Evolutionary conservation across 2,329 filamentous ascomycete species (phyloP), one percentile per base, ranked within the genome.

Genomic region (Fusarium sp.): DNA sequence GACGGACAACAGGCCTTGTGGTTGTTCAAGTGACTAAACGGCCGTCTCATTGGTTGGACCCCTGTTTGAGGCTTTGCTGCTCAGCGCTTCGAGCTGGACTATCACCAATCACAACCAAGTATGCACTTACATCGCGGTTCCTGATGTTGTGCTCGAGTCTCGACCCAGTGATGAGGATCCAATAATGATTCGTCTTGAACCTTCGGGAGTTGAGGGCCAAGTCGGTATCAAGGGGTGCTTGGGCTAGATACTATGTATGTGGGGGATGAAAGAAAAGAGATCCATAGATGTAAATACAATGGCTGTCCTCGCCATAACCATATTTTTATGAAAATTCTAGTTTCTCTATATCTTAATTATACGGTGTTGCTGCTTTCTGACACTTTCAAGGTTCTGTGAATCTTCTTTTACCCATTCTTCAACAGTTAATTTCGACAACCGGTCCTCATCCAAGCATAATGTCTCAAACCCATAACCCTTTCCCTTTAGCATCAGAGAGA

Each of bases 401-500:
- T 55, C 65, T 31, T 54, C 40, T 41, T 56, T 42, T 51, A 42
- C 20, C 37, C n/a, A 30, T 53, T 42, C 18, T 49, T 36, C 51
- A 58, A 34, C 40, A 55, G 41, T 28, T 53, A 57, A 57, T 42
- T 41, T 23, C 40, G 38, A 42, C 34, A 53, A 30, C 37, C 49
- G 15, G 34, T 31, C 31, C 47, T 20, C 44, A 52, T 49, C 61
- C 53, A 42, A 51, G 42, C 62, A 74, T 52, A 65, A 85, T 85
- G 81, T 75, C 82, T 41, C 72, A 82, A 53, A 80, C 80, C 33
- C 74, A 74, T 8, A 68, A 75, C 33, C 57, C 73, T 28, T 85
- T 84, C 62, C 83, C 83, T 6, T 77, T 85, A 59, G 79, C 82
- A 26, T 83, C 81, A 4, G 79, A 83, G 52, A 69, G 76, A 36